Evolutionary conservation across 1,284 basidiomycete species (phyloP).

Genomic region (Somion occarium): DNA sequence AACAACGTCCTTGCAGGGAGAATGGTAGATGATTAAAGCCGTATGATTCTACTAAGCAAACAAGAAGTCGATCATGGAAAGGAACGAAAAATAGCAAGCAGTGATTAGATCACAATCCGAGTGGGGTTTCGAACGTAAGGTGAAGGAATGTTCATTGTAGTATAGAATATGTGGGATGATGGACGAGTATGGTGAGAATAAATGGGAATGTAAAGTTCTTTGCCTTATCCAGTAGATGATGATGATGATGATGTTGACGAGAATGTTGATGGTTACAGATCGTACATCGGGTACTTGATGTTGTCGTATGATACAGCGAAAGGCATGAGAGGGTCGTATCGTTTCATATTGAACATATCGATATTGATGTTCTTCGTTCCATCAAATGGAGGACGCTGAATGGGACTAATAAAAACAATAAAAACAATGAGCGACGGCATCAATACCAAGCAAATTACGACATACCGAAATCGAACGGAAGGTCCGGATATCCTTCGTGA

Average conservation of each 20-base stretch:
- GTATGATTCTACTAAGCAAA: no score
- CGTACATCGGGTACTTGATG: not conserved
- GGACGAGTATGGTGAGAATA: not conserved
- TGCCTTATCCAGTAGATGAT: not conserved
- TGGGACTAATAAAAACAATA: slow-evolving; percentile 11
- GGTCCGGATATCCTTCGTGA: slow-evolving; percentile 20
- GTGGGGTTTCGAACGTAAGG: not conserved
- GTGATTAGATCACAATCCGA: no score
- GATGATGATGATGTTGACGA: not conserved
- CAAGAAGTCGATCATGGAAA: no score
- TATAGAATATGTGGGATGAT: not conserved
- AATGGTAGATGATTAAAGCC: no score
- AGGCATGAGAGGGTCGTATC: slow-evolving; percentile 1
- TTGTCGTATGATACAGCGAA: not conserved
- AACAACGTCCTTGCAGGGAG: no score
- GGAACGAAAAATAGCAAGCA: no score
- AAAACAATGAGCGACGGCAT: not conserved
- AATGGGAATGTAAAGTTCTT: not conserved
- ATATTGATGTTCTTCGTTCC: not conserved
- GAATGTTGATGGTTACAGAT: not conserved
- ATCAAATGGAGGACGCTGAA: slow-evolving; percentile 2
- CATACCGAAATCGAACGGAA: slow-evolving; percentile 23
- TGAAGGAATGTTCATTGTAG: not conserved
- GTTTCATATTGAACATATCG: not conserved
- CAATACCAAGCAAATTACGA: no score